phyloP scores from a whole-genome alignment of 2,329 filamentous ascomycete genomes.

The Fonsecaea monophora region DNA sequence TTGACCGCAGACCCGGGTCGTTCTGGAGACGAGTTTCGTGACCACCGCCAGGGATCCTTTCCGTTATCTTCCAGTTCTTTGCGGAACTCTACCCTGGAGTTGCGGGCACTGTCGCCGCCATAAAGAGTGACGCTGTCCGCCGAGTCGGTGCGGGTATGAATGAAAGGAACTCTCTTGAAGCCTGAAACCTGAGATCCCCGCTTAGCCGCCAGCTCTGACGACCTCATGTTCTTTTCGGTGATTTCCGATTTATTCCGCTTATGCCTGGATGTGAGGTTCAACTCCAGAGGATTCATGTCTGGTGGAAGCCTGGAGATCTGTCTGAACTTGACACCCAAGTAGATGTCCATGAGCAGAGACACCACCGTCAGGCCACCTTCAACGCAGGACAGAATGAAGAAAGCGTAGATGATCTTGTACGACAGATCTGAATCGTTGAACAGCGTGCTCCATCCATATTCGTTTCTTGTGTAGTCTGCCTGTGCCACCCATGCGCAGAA shows the following conservation, averaged over 20 bases:
- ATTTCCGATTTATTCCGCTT: slow-evolving; percentile 72
- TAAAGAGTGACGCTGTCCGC: slow-evolving; percentile 55
- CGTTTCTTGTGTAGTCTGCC: slow-evolving; percentile 55
- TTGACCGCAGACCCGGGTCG: slow-evolving; percentile 44
- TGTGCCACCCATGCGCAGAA: slow-evolving; percentile 64
- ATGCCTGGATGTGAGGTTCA: slow-evolving; percentile 77
- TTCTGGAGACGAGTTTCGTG: slow-evolving; percentile 41
- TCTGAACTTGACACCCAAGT: slow-evolving; percentile 78
- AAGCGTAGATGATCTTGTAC: slow-evolving; percentile 67
- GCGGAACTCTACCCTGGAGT: slow-evolving; percentile 36
- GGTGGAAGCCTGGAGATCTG: slow-evolving; percentile 83
- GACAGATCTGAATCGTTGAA: slow-evolving; percentile 64
- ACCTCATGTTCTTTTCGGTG: slow-evolving; percentile 67
- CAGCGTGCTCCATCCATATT: slow-evolving; percentile 70
- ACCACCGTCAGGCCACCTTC: slow-evolving; percentile 72
- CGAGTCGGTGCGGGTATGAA: slow-evolving; percentile 74
- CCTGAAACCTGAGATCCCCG: slow-evolving; percentile 39
- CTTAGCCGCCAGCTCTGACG: slow-evolving; percentile 54
- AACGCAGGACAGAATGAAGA: slow-evolving; percentile 71
- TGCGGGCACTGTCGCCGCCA: slow-evolving; percentile 36
- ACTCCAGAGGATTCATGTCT: slow-evolving; percentile 92
- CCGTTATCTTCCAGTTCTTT: slow-evolving; percentile 37
- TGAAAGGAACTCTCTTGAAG: slow-evolving; percentile 70
- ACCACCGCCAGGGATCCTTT: slow-evolving; percentile 40
- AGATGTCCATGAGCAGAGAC: slow-evolving; percentile 74